A percentile compares a stretch with the other conserved stretches of the same genome.
Evolutionary conservation across 352 stramenopile genomes (phyloP).

Genomic region (Pelagophyceae sp.): DNA sequence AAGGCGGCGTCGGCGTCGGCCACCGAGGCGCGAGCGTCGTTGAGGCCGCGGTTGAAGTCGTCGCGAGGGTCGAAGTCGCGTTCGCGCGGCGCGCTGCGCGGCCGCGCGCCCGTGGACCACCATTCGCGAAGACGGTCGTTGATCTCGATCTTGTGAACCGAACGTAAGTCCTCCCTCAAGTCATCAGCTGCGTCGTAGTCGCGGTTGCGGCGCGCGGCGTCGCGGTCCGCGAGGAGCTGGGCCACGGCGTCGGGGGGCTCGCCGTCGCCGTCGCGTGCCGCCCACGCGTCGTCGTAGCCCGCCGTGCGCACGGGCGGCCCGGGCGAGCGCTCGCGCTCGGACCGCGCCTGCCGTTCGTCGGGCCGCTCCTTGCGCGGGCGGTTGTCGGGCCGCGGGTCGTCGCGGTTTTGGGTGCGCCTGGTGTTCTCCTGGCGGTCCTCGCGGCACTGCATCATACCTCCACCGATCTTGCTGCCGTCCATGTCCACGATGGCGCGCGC

Average conservation of each 20-base stretch:
- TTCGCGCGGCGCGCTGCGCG: too few species aligned
- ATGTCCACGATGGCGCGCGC: constrained; percentile 48
- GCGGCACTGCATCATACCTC: constrained; percentile 42
- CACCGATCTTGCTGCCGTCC: constrained; percentile 46
- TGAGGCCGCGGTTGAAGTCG: too few species aligned
- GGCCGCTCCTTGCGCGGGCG: constrained; percentile 35
- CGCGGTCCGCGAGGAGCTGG: constrained; percentile 42
- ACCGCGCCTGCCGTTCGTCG: constrained; percentile 39
- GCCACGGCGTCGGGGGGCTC: constrained; percentile 29
- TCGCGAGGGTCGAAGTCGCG: too few species aligned
- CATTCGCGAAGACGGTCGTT: not conserved
- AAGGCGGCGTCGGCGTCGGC: not conserved
- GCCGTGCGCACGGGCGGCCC: too few species aligned
- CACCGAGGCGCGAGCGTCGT: too few species aligned
- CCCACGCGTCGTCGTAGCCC: constrained; percentile 25
- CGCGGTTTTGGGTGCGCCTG: not conserved
- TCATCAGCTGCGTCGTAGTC: constrained; percentile 49
- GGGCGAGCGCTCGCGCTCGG: constrained; percentile 47
- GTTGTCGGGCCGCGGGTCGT: constrained; percentile 42
- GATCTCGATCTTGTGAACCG: not conserved
- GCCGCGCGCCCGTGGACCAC: not conserved
- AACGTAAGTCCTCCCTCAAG: constrained; percentile 41
- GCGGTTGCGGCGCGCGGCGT: constrained; percentile 36
- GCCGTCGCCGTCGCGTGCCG: constrained; percentile 40
- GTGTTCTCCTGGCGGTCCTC: constrained; percentile 47